These are phyloP conservation scores for Globisporangium echinulatum DNA, from an alignment of 352 stramenopile species.

Conservation along the genomic window DNA sequence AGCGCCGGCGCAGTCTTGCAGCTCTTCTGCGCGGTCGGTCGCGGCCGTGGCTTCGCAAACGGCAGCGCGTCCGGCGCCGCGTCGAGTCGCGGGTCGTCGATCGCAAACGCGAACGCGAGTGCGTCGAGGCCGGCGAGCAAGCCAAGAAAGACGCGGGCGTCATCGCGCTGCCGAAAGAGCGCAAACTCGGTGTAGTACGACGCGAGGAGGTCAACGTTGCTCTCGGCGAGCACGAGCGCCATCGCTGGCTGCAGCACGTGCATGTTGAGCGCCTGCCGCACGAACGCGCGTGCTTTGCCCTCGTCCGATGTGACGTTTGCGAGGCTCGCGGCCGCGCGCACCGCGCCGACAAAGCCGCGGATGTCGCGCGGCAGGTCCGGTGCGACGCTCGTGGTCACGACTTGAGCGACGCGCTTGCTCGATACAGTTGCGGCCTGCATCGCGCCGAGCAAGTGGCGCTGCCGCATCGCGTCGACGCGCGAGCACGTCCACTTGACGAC, in stretches of 20 bases:
- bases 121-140: slow-evolving; percentile 58
- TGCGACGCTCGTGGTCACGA: slow-evolving; percentile 68
- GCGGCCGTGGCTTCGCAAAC: slow-evolving; percentile 63
- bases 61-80: slow-evolving; percentile 53
- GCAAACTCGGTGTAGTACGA: slow-evolving; percentile 80
- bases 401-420: slow-evolving; percentile 42
- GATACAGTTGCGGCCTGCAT: slow-evolving; percentile 26
- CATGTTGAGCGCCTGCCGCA: slow-evolving; percentile 80
- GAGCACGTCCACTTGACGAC: slow-evolving; percentile 85
- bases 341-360: slow-evolving; percentile 57
- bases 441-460: slow-evolving; percentile 57
- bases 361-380: slow-evolving; percentile 62
- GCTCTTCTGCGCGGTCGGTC: slow-evolving; percentile 37
- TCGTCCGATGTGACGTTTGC: slow-evolving; percentile 66
- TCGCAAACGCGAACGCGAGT: slow-evolving; percentile 72
- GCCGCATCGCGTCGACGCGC: slow-evolving; percentile 60
- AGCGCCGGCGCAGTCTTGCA: slow-evolving; percentile 54
- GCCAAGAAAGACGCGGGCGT: slow-evolving; percentile 70
- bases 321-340: slow-evolving; percentile 47
- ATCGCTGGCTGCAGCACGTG: slow-evolving; percentile 68
- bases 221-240: slow-evolving; percentile 60
- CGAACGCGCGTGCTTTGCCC: slow-evolving; percentile 70
- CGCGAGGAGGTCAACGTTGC: slow-evolving; percentile 66
- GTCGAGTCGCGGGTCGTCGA: slow-evolving; percentile 71
- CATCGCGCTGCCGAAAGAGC: slow-evolving; percentile 72